Evolutionary conservation across 176 grass and related monocot genomes (phyloP).

Genomic region (Sorghum bicolor): Sorghum_bicolor_NCBIv3 NC_012871.2:67988501-67989000

Average conservation of each 20-base stretch:
- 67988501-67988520: constrained; percentile 14
- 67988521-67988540: not conserved
- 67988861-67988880: not conserved
- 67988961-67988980: not conserved
- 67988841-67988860: not conserved
- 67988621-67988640: not conserved
- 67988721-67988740: not conserved
- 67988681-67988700: not conserved
- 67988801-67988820: not conserved
- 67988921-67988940: not conserved
- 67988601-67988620: not conserved
- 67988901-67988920: not conserved
- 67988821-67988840: not conserved
- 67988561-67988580: not conserved
- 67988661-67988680: not conserved
- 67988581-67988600: not conserved
- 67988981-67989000: not conserved
- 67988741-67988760: not conserved
- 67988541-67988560: not conserved
- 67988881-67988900: not conserved
- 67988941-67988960: not conserved
- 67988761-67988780: too few relatives aligned
- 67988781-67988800: not conserved
- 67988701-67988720: not conserved
- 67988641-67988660: not conserved